These are phyloP conservation scores for Phyllosticta citriasiana DNA, from an alignment of 2,329 filamentous ascomycete species.

Conservation along the genomic window DNA sequence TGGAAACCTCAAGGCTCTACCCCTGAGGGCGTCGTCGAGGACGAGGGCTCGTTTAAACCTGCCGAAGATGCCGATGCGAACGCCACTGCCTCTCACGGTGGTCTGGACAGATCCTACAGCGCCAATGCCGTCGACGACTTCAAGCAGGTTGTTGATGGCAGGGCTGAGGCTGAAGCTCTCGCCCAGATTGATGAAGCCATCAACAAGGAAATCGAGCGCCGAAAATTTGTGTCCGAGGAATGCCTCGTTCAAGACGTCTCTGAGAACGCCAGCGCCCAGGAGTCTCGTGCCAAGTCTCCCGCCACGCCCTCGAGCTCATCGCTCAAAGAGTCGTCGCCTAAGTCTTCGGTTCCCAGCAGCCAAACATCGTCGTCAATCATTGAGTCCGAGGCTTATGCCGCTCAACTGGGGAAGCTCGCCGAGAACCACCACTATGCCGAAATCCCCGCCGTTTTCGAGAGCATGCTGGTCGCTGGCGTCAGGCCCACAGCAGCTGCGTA, in stretches of 20 bases:
- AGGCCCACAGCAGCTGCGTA: constrained; percentile 79
- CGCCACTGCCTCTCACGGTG: constrained; percentile 18
- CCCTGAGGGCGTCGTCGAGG: constrained; percentile 29
- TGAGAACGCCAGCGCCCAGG: constrained; percentile 21
- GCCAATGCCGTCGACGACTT: constrained; percentile 51
- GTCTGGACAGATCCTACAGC: constrained; percentile 41
- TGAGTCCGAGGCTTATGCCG: constrained; percentile 62
- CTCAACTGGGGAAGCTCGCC: constrained; percentile 67
- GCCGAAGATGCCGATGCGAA: constrained; percentile 16
- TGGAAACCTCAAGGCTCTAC: constrained; percentile 56
- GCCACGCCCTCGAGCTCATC: constrained; percentile 22
- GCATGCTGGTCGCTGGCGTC: constrained; percentile 73
- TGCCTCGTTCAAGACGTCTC: constrained; percentile 23
- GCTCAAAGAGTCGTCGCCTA: constrained; percentile 16
- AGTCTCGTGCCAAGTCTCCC: constrained; percentile 22
- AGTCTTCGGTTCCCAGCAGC: constrained; percentile 32
- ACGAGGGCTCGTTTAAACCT: constrained; percentile 19
- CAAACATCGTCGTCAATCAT: constrained; percentile 45
- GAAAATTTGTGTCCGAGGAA: constrained; percentile 41
- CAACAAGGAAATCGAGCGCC: constrained; percentile 62
- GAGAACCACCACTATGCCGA: constrained; percentile 67
- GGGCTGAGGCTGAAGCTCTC: constrained; percentile 46
- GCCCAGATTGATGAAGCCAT: constrained; percentile 81
- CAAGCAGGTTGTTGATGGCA: constrained; percentile 42
- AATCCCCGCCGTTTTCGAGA: constrained; percentile 84